These are phyloP conservation scores for Rhizopogon rudus DNA, from an alignment of 768 basidiomycete species.

Conservation along the genomic window DNA sequence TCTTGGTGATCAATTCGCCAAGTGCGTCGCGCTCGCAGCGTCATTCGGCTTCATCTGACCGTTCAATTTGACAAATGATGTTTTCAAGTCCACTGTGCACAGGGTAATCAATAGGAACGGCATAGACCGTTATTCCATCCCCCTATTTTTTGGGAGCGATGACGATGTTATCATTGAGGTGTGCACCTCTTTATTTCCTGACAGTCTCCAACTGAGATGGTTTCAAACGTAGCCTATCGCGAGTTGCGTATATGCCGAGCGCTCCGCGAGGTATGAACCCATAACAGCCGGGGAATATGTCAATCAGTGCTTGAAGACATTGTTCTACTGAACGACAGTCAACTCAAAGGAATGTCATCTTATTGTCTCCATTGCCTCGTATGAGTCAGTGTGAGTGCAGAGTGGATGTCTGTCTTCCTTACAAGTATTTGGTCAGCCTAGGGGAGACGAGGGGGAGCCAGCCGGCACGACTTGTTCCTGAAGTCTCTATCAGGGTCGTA, in stretches of 20 bases:
- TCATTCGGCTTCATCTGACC: slow-evolving; percentile 8
- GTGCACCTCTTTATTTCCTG: slow-evolving; percentile 6
- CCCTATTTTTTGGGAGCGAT: slow-evolving; percentile 87
- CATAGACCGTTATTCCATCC: slow-evolving; percentile 72
- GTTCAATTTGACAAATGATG: slow-evolving; percentile 50
- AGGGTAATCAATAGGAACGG: slow-evolving; percentile 78
- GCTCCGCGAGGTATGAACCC: slow-evolving; percentile 63
- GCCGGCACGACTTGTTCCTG: too few species aligned
- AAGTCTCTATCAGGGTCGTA: too few species aligned
- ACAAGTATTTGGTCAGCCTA: too few species aligned
- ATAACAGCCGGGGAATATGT: slow-evolving; percentile 83
- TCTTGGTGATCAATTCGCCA: slow-evolving; percentile 78
- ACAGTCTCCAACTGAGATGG: slow-evolving; percentile 22
- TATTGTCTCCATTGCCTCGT: not conserved
- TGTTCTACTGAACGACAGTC: slow-evolving; percentile 16
- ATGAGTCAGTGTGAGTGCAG: too few species aligned
- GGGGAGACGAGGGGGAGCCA: too few species aligned
- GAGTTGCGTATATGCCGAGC: slow-evolving; percentile 35
- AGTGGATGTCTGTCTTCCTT: too few species aligned
- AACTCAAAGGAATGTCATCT: slow-evolving; percentile 74
- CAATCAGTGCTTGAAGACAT: slow-evolving; percentile 59
- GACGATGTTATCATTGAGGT: slow-evolving; percentile 81
- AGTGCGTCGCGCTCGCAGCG: slow-evolving; percentile 45
- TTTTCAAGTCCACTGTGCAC: slow-evolving; percentile 89
- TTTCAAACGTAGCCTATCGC: slow-evolving; percentile 33